Percentiles rank a stretch among this genome's conserved stretches.
Evolutionary conservation across 768 basidiomycete genomes (phyloP).

Genomic region (Amanita exitialis): DNA sequence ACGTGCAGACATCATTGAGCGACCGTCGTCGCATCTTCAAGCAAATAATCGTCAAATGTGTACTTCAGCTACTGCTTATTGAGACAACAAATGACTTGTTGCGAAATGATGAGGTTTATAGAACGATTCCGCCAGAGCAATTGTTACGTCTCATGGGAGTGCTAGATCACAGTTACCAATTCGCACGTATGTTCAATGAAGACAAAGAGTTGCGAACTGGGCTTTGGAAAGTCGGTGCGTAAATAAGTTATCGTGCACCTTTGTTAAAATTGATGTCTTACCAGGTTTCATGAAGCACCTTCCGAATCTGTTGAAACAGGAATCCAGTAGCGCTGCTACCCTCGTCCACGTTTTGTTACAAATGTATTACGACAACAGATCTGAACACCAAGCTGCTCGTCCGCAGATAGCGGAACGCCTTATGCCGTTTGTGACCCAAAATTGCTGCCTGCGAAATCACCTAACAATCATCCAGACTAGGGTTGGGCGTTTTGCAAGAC

Average conservation of each 20-base stretch:
- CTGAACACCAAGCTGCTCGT: conserved; percentile 76
- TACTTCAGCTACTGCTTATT: conserved; percentile 89
- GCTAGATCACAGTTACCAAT: conserved; percentile 95
- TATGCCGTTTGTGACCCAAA: conserved; percentile 44
- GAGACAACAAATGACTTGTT: conserved; percentile 96
- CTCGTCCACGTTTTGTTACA: conserved; percentile 84
- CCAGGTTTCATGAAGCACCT: conserved; percentile 99
- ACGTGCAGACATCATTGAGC: conserved; percentile 42
- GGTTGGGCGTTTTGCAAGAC: conserved; percentile 80
- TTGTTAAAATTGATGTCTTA: neutral
- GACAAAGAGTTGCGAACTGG: conserved; percentile 95
- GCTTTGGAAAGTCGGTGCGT: conserved; percentile 94
- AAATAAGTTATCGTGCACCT: neutral
- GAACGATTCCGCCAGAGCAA: conserved; percentile 89
- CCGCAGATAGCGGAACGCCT: conserved; percentile 70
- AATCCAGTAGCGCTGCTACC: conserved; percentile 94
- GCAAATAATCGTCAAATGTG: conserved; percentile 99
- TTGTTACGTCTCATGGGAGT: conserved; percentile 90
- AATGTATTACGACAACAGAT: conserved; percentile 91
- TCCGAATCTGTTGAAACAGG: conserved; percentile 95
- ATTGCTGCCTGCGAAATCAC: conserved; percentile 1
- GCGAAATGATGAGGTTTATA: conserved; percentile 86
- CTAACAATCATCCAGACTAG: conserved; percentile 44
- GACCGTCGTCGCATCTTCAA: conserved; percentile 87
- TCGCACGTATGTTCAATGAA: conserved; percentile 95